Evolutionary conservation across 2,329 filamentous ascomycete species (phyloP).

Genomic region (Aspergillus tamarii): DNA sequence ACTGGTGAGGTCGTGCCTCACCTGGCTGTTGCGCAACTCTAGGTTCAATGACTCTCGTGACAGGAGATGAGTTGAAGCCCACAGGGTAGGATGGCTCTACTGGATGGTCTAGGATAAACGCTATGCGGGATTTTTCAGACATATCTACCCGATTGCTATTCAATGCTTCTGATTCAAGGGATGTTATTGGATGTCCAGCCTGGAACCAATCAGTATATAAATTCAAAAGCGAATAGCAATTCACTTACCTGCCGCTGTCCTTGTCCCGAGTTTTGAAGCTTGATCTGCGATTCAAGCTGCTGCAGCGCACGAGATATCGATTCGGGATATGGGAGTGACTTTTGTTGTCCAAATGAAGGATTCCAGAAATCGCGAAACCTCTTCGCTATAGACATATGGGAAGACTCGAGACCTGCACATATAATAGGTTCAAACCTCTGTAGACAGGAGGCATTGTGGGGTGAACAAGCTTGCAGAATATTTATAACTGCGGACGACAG

Average conservation of each 20-base stretch:
- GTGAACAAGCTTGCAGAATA: conserved; percentile 33
- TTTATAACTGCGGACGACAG: conserved; percentile 37
- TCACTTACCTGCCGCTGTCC: conserved; percentile 31
- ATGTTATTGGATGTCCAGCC: background rate
- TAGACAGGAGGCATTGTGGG: conserved; percentile 44
- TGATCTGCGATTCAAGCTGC: conserved; percentile 59
- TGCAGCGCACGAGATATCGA: conserved; percentile 65
- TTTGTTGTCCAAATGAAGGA: conserved; percentile 63
- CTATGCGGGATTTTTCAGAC: conserved; percentile 19
- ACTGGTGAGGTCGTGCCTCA: conserved; percentile 34
- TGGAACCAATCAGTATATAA: conserved; percentile 5
- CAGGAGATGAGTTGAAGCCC: conserved; percentile 34
- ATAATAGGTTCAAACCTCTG: conserved; percentile 57
- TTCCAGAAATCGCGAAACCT: conserved; percentile 69
- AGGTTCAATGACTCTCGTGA: conserved; percentile 23
- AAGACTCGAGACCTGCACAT: conserved; percentile 57
- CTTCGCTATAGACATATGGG: conserved; percentile 54
- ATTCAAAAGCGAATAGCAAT: conserved; percentile 13
- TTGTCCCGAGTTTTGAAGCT: conserved; percentile 52
- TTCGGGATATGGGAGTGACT: conserved; percentile 65
- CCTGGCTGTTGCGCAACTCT: conserved; percentile 29
- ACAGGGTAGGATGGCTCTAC: conserved; percentile 14
- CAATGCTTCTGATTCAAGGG: background rate
- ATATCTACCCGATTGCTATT: conserved; percentile 6
- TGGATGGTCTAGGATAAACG: conserved; percentile 21